A percentile compares a stretch with the other conserved stretches of the same genome.
These are phyloP conservation scores for Neonectria coccinea DNA, from an alignment of 2,329 filamentous ascomycete genomes.

Conservation along the genomic window DNA sequence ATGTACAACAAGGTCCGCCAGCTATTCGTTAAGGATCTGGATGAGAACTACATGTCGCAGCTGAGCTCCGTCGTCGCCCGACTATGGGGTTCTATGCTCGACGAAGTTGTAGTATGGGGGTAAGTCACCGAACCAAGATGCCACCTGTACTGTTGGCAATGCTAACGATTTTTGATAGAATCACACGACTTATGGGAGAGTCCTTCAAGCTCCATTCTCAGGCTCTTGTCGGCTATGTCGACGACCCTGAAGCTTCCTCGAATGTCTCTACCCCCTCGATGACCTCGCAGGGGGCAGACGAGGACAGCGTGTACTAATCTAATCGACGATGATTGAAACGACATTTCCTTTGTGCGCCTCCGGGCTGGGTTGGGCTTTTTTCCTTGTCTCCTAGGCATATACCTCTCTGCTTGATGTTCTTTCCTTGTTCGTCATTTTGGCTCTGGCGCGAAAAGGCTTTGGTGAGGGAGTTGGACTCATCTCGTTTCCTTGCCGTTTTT, in stretches of 20 bases:
- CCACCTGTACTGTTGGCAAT: conserved; percentile 1
- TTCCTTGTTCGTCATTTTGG: conserved; percentile 43
- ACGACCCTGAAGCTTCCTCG: conserved; percentile 79
- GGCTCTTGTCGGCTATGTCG: conserved; percentile 93
- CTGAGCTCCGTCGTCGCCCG: conserved; percentile 95
- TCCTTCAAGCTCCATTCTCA: conserved; percentile 97
- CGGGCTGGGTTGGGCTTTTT: conserved; percentile 37
- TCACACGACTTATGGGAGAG: conserved; percentile 96
- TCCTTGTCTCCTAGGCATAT: conserved; percentile 48
- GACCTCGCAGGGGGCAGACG: conserved; percentile 77
- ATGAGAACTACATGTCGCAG: conserved; percentile 83
- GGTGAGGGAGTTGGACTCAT: conserved; percentile 46
- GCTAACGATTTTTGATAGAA: conserved; percentile 62
- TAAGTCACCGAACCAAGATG: conserved; percentile 65
- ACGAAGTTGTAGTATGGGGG: conserved; percentile 99
- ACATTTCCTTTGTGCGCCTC: conserved; percentile 58
- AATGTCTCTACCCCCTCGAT: conserved; percentile 77
- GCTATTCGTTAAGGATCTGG: conserved; percentile 90
- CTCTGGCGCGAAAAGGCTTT: conserved; percentile 42
- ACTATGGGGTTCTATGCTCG: conserved; percentile 97
- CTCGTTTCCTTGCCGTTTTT: conserved; percentile 42
- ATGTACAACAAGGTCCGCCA: conserved; percentile 95
- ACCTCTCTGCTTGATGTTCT: conserved; percentile 49
- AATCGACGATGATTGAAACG: conserved; percentile 62
- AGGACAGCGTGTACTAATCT: conserved; percentile 77